Evolutionary conservation across 1,139 yeast genomes (phyloP), one percentile per base, ranked within the genome.

Genomic region (Pichia sp.): DNA sequence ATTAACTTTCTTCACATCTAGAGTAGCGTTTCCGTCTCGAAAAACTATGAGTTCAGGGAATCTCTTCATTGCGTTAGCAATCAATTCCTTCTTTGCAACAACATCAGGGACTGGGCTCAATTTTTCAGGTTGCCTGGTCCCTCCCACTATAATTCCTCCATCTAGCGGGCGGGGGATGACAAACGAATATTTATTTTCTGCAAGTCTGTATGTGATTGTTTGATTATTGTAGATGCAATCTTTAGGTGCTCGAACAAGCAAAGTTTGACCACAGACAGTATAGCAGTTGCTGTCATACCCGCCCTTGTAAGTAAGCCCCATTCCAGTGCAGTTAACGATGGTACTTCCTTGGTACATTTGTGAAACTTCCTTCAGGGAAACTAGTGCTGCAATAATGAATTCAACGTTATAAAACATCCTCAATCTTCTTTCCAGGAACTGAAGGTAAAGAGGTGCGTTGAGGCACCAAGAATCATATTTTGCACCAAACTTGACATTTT

Each of bases 111-210:
- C 54, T 0, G 68, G 64, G 4, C 61, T 51, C n/a, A 64, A 62
- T 2, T 60, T 58, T 50, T 77, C 82, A 32, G 72, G 65, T 59
- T 82, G 86, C 62, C 85, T 85, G 0, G 90, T 85, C 5, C 92
- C 93, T 4, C 95, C 95, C 8, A 86, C 69, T 50, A 87, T 83
- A 10, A 81, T 70, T 0, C 88, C 89, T 5, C 90, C 90, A 62
- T 81, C 75, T 34, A 73, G 62, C 56, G 62, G 89, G 61, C 92
- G 72, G 13, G 85, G 81, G 50, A 86, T 82, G 7, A 77, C 77
- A 66, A 84, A 85, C 0, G 84, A 80, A 89, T 89, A 85, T 5
- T 67, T 60, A 0, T 85, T 86, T 54, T 78, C 76, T 34, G 71
- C 70, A 54, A 74, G 72, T 66, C 84, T 89, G 59, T 81, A 80